Evolutionary conservation across 306 rosid genomes (phyloP).

Genomic region (Cicer cuneatum): DNA sequence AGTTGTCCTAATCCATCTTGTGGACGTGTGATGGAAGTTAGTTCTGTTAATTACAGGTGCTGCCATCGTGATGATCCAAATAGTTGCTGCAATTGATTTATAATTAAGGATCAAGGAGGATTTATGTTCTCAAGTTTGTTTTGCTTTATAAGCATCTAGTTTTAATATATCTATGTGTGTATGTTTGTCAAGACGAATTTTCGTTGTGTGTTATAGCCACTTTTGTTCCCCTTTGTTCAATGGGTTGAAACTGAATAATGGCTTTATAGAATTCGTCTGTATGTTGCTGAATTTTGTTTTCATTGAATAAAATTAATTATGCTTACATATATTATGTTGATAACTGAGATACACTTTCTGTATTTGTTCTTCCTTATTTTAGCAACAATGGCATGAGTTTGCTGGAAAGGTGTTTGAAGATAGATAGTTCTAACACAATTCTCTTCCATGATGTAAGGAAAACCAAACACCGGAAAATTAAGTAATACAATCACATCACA

Average conservation of each 20-base stretch:
- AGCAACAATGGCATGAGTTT: not conserved
- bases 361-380: not conserved
- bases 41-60: slow-evolving; percentile 42
- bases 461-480: too few species aligned
- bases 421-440: too few species aligned
- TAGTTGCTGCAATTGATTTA: slow-evolving; percentile 32
- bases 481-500: too few species aligned
- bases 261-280: slow-evolving; percentile 13
- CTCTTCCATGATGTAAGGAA: too few species aligned
- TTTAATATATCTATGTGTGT: not conserved
- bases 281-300: not conserved
- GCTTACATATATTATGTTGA: too few species aligned
- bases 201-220: not conserved
- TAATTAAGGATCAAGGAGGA: not conserved
- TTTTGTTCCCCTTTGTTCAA: slow-evolving; percentile 9
- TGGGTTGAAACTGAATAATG: slow-evolving; percentile 42
- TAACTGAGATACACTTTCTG: too few species aligned
- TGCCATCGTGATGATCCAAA: slow-evolving; percentile 43
- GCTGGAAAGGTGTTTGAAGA: too few species aligned
- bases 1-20: slow-evolving; percentile 47
- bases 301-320: slow-evolving; percentile 17
- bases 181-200: not conserved
- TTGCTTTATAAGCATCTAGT: not conserved
- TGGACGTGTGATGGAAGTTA: slow-evolving; percentile 48
- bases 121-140: not conserved